Evolutionary conservation across 495 filamentous ascomycete species (phyloP).

Genomic region (Penicillium mononematosum): DNA sequence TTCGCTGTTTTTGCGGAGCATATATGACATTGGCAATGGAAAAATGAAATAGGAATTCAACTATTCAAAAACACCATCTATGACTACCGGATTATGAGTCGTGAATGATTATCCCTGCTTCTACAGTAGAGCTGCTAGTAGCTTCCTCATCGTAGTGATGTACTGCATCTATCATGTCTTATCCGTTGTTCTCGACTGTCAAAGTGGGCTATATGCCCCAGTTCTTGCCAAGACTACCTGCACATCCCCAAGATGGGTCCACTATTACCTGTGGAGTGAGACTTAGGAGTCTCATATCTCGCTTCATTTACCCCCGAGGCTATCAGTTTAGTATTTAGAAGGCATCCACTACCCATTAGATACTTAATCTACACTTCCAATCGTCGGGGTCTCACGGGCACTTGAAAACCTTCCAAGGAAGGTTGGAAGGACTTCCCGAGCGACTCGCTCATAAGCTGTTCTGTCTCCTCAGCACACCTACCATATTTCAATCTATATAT

Average conservation of each 20-base stretch:
- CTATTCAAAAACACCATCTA: slow-evolving; percentile 45
- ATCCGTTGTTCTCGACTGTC: background rate
- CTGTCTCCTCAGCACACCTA: background rate
- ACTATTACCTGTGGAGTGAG: background rate
- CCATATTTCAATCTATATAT: background rate
- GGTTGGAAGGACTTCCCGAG: background rate
- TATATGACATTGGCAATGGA: slow-evolving; percentile 51
- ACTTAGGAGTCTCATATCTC: background rate
- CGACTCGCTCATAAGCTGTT: background rate
- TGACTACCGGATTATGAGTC: slow-evolving; percentile 44
- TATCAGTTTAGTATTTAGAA: background rate
- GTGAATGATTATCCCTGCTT: slow-evolving; percentile 4
- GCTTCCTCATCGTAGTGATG: background rate
- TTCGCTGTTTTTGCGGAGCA: slow-evolving; percentile 38
- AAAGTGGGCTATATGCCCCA: background rate
- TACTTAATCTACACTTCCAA: background rate
- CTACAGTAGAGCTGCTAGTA: slow-evolving; percentile 6
- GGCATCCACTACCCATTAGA: background rate
- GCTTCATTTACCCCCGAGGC: background rate
- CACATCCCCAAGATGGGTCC: background rate
- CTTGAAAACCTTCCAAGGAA: background rate
- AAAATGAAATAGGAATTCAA: slow-evolving; percentile 52
- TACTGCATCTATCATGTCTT: background rate
- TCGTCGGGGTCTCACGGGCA: background rate
- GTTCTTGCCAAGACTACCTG: background rate